These are phyloP conservation scores for Cryptococcus hybrid DNA, from an alignment of 1,284 basidiomycete genomes.

Conservation along the genomic window DNA sequence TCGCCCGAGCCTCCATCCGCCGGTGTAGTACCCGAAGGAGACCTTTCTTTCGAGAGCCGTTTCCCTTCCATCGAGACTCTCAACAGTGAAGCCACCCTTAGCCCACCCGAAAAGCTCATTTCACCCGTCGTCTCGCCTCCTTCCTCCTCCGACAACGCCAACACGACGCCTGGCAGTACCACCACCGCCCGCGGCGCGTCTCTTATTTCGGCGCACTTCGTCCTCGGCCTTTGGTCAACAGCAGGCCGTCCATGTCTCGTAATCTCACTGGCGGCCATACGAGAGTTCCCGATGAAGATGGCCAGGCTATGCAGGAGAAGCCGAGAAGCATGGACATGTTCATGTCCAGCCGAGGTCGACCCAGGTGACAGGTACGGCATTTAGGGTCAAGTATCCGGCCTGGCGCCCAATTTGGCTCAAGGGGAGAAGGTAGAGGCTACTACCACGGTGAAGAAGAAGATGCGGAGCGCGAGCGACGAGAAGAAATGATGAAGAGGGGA, in stretches of 20 bases:
- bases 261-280: slow-evolving; percentile 42
- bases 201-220: background rate
- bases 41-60: slow-evolving; percentile 41
- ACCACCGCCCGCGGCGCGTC: too few relatives aligned
- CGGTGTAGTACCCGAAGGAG: slow-evolving; percentile 16
- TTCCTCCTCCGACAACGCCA: background rate
- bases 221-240: background rate
- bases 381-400: slow-evolving; percentile 22
- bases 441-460: slow-evolving; percentile 5
- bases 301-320: background rate
- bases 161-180: background rate
- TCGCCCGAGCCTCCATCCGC: slow-evolving; percentile 15
- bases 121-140: slow-evolving; percentile 24
- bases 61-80: slow-evolving; percentile 47
- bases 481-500: background rate
- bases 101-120: slow-evolving; percentile 15
- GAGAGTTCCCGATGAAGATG: background rate
- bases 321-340: background rate
- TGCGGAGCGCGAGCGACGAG: background rate
- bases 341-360: slow-evolving; percentile 41
- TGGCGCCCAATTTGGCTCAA: slow-evolving; percentile 6
- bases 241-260: slow-evolving; percentile 28
- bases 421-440: slow-evolving; percentile 10
- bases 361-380: slow-evolving; percentile 50
- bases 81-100: slow-evolving; percentile 14